Base-by-base conservation (phyloP, 768 basidiomycete genomes). In the Leccinum ochraceum region DNA sequence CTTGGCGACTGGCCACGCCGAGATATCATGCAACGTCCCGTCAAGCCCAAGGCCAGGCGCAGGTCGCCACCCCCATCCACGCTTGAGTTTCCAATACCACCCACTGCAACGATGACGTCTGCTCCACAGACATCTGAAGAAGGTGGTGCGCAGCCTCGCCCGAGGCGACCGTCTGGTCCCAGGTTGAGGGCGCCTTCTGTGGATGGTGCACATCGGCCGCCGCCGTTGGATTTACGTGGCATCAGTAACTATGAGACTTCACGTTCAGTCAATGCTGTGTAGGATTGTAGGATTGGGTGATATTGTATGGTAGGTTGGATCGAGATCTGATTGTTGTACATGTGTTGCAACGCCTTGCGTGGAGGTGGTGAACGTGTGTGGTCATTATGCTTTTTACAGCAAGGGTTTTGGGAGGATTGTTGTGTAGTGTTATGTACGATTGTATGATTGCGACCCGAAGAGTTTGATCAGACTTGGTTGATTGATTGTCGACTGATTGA, bases 1-100 rank as follows among this genome's bases (percentile, higher is more conserved):
- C 70, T 86, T 1, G 82, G 83, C 17, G 72, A 82, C 36, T 86
- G 86, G 85, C 86, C 84, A 39, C 79, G 81, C 22, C 65, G 68
- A 11, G 78, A 85, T 63, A 48, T 68, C 44, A 67, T 74, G 71
- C 63, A 68, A 50, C 61, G 61, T 26, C 69, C 76, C 53, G 58
- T 61, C 58, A 67, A 60, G 26, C 32, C 28, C 26, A 59, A 13
- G 22, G 34, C 34, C 22, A 70, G 49, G 46, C 57, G 57, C 53
- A 64, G 48, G 51, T 13, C 60, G n/a, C 59, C 60, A 6, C 64
- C 69, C 6, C 61, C 68, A 24, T 67, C 61, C 11, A 54, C 67
- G 2, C 69, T 57, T 24, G 69, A 69, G 53, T 74, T 74, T 46
- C 73, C 73, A 34, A 20, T 26, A 4, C 24, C 44, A 22, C 57